These are phyloP conservation scores for Parascedosporium putredinis DNA, from an alignment of 2,329 filamentous ascomycete species.

Conservation along the genomic window DNA sequence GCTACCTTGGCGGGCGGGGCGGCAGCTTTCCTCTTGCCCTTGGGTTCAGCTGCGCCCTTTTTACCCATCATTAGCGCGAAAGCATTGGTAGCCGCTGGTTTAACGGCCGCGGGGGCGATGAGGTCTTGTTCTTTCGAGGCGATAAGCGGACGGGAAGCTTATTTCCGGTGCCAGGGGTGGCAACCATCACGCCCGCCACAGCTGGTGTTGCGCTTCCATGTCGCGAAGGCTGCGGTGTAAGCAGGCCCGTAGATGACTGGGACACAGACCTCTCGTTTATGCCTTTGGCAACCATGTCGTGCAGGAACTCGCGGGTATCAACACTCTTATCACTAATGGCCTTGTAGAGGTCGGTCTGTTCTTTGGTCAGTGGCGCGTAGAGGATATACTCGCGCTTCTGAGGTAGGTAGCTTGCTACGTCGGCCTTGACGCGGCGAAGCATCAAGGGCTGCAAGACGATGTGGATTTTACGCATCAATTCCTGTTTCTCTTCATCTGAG, in stretches of 20 bases:
- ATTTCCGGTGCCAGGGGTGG: neutral
- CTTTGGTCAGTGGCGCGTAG: conserved; percentile 81
- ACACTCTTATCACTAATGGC: conserved; percentile 45
- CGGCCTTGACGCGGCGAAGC: conserved; percentile 78
- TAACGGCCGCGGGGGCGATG: conserved; percentile 9
- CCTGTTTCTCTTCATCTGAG: conserved; percentile 55
- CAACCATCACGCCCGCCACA: conserved; percentile 10
- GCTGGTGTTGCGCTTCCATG: conserved; percentile 5
- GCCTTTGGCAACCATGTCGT: conserved; percentile 63
- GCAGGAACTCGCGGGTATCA: conserved; percentile 65
- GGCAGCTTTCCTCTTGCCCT: conserved; percentile 8
- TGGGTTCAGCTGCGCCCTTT: conserved; percentile 13
- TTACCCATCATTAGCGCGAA: conserved; percentile 43
- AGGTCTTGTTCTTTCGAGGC: conserved; percentile 18
- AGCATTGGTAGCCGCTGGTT: conserved; percentile 25
- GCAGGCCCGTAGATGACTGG: neutral
- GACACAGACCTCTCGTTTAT: conserved; percentile 30
- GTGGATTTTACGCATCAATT: conserved; percentile 64
- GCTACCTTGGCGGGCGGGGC: neutral
- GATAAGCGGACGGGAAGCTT: conserved; percentile 26
- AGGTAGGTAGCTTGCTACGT: conserved; percentile 83
- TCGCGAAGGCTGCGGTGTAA: neutral
- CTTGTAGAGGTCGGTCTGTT: conserved; percentile 84
- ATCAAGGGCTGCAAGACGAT: conserved; percentile 87
- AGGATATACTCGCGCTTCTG: conserved; percentile 95